Conservation (phyloP, 148 eudicot species). For the Rhododendron griersonianum region DNA sequence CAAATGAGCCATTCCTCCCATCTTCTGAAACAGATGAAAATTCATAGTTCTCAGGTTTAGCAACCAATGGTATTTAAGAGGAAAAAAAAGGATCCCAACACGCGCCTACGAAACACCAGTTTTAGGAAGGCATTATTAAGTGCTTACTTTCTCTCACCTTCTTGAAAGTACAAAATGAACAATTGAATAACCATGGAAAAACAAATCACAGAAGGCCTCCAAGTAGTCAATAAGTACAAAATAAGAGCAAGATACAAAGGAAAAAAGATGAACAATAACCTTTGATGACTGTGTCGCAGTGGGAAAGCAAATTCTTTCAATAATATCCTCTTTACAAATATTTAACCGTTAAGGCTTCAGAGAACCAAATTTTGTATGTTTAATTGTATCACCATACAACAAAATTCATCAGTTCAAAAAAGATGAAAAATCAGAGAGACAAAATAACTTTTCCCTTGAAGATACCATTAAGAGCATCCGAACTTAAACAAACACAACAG, state of each 20-base stretch:
- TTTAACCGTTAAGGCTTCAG: not conserved
- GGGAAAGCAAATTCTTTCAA: not conserved
- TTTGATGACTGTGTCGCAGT: not conserved
- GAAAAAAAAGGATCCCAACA: not conserved
- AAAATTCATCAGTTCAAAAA: not conserved
- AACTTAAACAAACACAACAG: not conserved
- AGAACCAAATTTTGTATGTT: not conserved
- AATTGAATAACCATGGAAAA: not conserved
- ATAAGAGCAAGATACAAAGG: not conserved
- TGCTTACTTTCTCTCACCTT: not conserved
- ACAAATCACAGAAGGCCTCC: not conserved
- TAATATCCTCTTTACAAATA: not conserved
- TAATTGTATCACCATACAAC: not conserved
- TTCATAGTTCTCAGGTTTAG: not conserved
- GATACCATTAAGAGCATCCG: not conserved
- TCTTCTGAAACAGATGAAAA: constrained; percentile 54
- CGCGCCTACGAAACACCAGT: not conserved
- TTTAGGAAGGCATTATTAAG: not conserved
- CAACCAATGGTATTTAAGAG: not conserved
- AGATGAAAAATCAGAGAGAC: not conserved
- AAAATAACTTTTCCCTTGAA: not conserved
- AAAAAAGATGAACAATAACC: not conserved
- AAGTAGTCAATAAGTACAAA: not conserved
- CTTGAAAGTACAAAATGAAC: not conserved
- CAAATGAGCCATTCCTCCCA: constrained; percentile 79